These are phyloP conservation scores for Exophiala mesophila DNA, from an alignment of 2,329 filamentous ascomycete species.

Conservation along the genomic window DNA sequence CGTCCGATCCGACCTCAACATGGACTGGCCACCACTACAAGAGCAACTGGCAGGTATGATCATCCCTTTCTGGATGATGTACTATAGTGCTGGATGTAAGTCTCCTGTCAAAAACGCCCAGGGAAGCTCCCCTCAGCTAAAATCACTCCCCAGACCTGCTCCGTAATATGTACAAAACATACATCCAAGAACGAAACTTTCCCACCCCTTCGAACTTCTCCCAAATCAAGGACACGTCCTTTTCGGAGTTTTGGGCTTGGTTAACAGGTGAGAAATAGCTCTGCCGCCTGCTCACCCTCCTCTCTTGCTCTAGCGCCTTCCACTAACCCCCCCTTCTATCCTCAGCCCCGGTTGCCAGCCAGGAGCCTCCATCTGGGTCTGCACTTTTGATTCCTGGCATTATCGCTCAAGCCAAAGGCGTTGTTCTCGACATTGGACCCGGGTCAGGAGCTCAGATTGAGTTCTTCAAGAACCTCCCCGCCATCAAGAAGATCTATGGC, in stretches of 20 bases:
- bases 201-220: slow-evolving; percentile 9
- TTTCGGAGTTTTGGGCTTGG: slow-evolving; percentile 39
- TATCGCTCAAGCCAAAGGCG: slow-evolving; percentile 37
- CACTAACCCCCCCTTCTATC: not conserved
- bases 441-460: slow-evolving; percentile 49
- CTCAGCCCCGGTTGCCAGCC: slow-evolving; percentile 20
- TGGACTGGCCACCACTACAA: slow-evolving; percentile 16
- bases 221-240: slow-evolving; percentile 37
- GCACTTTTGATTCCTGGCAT: slow-evolving; percentile 39
- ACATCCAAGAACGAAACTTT: slow-evolving; percentile 10
- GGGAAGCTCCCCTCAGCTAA: not conserved
- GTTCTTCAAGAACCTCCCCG: slow-evolving; percentile 38
- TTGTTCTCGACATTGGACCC: slow-evolving; percentile 48
- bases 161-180: slow-evolving; percentile 10
- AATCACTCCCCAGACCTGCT: slow-evolving; percentile 10
- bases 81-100: slow-evolving; percentile 8
- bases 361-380: slow-evolving; percentile 28
- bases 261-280: slow-evolving; percentile 31
- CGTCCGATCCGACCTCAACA: not conserved
- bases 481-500: slow-evolving; percentile 48
- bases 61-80: slow-evolving; percentile 10
- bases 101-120: not conserved
- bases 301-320: not conserved
- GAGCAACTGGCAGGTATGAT: slow-evolving; percentile 9
- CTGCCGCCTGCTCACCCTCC: not conserved